Evolutionary conservation across 306 rosid genomes (phyloP), one percentile per base, ranked within the genome.

Genomic region (Trichosanthes cucumerina): DNA sequence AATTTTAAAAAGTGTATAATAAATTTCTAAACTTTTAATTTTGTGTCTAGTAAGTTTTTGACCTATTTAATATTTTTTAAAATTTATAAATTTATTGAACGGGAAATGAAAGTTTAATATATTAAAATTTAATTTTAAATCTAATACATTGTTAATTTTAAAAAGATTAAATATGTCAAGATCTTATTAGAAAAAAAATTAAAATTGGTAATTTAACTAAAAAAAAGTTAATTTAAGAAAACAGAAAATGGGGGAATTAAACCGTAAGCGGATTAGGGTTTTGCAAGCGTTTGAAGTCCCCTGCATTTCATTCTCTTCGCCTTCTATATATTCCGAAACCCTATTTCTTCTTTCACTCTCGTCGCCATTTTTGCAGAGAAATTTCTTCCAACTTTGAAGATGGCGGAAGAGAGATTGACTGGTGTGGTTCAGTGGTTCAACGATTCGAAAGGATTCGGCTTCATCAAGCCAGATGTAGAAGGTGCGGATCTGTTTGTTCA

Each of bases 371-470:
- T 60, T 43, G 73, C 80, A 4, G 65, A 41, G 36, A 1, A 44
- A 56, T 28, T 66, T 54, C 38, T 11, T 57, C 58, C 23, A 70
- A 58, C 84, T 59, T 65, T 76, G 79, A 83, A 56, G 49, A 83
- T 93, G 98, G 89, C 90, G 74, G 96, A 89, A 60, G 93, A 88
- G 82, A 83, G 97, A 68, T 84, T 88, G 50, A 90, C 89, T 0
- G 98, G 98, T 9, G 90, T 86, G 7, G 98, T 93, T 6, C 88
- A 84, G 63, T 88, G 98, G 96, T 93, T 93, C 90, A 89, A 78
- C 83, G 91, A 92, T 33, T 47, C 64, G 34, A 93, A 91, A 65
- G 98, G 98, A 7, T 93, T 83, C 33, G 98, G 98, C 53, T 93
- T 93, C 85, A 91, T 93, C 87, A 85, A 87, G 44, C 98, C 98